phyloP scores from a whole-genome alignment of 208 protist genomes.

The Trypanosoma brucei region DNA sequence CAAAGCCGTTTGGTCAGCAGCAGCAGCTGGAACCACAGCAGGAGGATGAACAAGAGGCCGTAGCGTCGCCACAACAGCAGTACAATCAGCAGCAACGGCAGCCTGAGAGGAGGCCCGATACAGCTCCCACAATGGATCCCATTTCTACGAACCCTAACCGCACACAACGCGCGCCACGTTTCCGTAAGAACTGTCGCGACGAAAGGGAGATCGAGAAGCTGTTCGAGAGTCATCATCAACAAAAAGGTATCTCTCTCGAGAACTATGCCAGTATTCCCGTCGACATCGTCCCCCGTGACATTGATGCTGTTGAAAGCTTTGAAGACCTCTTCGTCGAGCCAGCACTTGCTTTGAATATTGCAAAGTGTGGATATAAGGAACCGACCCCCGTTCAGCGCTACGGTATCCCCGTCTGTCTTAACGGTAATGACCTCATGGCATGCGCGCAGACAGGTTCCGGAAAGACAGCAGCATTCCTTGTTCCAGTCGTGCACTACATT shows the following conservation, averaged over 20 bases:
- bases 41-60: background rate
- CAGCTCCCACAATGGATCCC: background rate
- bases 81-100: background rate
- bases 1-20: slow-evolving; percentile 19
- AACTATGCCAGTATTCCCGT: slow-evolving; percentile 85
- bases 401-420: slow-evolving; percentile 92
- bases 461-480: slow-evolving; percentile 98
- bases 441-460: slow-evolving; percentile 99
- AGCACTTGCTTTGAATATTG: slow-evolving; percentile 91
- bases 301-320: slow-evolving; percentile 76
- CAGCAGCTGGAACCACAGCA: slow-evolving; percentile 10
- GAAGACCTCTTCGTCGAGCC: slow-evolving; percentile 80
- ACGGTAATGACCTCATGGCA: slow-evolving; percentile 95
- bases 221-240: slow-evolving; percentile 69
- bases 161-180: slow-evolving; percentile 55
- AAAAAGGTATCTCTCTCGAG: slow-evolving; percentile 74
- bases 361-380: slow-evolving; percentile 91
- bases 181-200: slow-evolving; percentile 69
- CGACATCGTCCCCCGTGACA: slow-evolving; percentile 74
- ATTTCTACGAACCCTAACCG: slow-evolving; percentile 29
- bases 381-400: slow-evolving; percentile 98
- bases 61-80: background rate
- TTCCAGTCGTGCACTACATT: slow-evolving; percentile 95
- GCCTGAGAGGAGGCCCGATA: background rate
- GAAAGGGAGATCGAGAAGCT: slow-evolving; percentile 66